phyloP scores from a whole-genome alignment of 345 rosid species.

The Pelargonium nanum region DNA sequence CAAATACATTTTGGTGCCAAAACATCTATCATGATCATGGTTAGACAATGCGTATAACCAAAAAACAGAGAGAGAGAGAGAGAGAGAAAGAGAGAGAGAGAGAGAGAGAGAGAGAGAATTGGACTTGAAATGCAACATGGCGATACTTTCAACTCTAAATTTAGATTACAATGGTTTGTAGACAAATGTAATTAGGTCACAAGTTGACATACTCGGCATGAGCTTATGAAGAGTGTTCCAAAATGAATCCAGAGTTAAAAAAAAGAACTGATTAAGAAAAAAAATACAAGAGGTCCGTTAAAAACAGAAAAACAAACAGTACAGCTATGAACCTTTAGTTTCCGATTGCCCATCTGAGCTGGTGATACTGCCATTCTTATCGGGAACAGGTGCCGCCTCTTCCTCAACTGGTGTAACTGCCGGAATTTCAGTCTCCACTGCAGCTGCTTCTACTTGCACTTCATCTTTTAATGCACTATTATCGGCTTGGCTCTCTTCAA shows the following conservation, averaged over 20 bases:
- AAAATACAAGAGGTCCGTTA: too few relatives aligned
- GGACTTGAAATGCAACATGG: too few relatives aligned
- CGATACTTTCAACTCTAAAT: too few relatives aligned
- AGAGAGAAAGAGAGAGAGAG: too few relatives aligned
- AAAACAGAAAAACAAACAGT: constrained; percentile 4
- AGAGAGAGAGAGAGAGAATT: too few relatives aligned
- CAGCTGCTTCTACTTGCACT: constrained; percentile 12
- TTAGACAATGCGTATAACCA: neutral
- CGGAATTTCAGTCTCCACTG: constrained; percentile 23
- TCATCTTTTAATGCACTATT: constrained; percentile 25
- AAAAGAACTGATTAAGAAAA: too few relatives aligned
- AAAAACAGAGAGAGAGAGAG: constrained; percentile 1
- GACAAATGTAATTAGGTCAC: too few relatives aligned
- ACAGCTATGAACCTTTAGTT: constrained; percentile 31
- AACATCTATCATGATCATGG: neutral
- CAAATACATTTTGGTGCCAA: neutral
- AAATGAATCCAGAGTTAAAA: too few relatives aligned
- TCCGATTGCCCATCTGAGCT: constrained; percentile 24
- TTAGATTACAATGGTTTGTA: too few relatives aligned
- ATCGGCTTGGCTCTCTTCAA: constrained; percentile 16
- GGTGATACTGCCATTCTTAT: constrained; percentile 20
- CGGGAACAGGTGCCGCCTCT: constrained; percentile 22
- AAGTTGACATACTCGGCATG: too few relatives aligned
- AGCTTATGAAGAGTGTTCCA: too few relatives aligned
- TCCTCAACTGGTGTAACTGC: constrained; percentile 19